phyloP scores from a whole-genome alignment of 257 asterid species.

The Haberlea rhodopensis region DNA sequence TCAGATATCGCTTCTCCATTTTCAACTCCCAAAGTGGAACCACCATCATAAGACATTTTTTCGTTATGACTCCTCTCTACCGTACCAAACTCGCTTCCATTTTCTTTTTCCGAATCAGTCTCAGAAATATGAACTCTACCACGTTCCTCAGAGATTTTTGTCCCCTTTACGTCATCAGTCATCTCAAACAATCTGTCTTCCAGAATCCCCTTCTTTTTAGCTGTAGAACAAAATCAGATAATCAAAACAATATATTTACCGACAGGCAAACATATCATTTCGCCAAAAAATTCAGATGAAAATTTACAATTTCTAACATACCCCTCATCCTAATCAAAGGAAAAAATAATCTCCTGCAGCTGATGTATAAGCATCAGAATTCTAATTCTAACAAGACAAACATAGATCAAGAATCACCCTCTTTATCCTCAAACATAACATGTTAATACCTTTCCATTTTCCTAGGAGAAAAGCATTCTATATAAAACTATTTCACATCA shows the following conservation, averaged over 20 bases:
- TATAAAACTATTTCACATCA: constrained; percentile 7
- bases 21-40: constrained; percentile 36
- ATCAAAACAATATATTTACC: neutral
- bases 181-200: constrained; percentile 50
- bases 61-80: constrained; percentile 32
- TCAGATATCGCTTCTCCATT: constrained; percentile 35
- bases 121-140: constrained; percentile 33
- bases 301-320: constrained; percentile 11
- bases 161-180: constrained; percentile 39
- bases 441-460: neutral
- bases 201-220: constrained; percentile 49
- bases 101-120: constrained; percentile 35
- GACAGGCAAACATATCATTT: constrained; percentile 6
- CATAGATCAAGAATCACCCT: constrained; percentile 11
- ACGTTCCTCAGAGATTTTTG: constrained; percentile 39
- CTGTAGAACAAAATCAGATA: constrained; percentile 37
- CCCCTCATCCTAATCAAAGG: constrained; percentile 1
- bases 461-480: neutral
- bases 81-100: constrained; percentile 29
- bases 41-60: constrained; percentile 34
- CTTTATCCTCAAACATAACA: constrained; percentile 10
- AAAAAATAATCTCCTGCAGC: neutral
- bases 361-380: neutral
- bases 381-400: neutral
- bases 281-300: neutral